phyloP scores from a whole-genome alignment of 257 asterid species.

The Mitragyna speciosa region DNA sequence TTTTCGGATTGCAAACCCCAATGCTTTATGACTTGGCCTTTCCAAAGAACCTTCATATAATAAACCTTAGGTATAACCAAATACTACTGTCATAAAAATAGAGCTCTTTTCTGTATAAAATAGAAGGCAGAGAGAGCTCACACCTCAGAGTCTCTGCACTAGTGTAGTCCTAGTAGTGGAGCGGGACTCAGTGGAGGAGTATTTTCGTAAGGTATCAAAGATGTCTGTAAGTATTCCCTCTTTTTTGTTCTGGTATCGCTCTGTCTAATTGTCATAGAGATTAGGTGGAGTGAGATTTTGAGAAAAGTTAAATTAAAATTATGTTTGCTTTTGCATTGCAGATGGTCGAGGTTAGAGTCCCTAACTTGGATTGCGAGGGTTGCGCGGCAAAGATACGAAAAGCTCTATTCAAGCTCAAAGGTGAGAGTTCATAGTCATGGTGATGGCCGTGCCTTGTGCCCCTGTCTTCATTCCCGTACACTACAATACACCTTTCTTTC shows the following conservation, averaged over 20 bases:
- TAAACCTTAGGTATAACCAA: not conserved
- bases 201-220: conserved; percentile 7
- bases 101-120: not conserved
- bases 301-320: not conserved
- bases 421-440: conserved; percentile 19
- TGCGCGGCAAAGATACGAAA: conserved; percentile 65
- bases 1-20: conserved; percentile 42
- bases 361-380: conserved; percentile 81
- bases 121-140: not conserved
- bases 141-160: not conserved
- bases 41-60: not conserved
- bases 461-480: not conserved
- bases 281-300: too few species aligned
- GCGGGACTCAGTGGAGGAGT: too few species aligned
- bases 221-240: conserved; percentile 54
- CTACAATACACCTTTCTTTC: not conserved
- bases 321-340: conserved; percentile 13
- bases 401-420: conserved; percentile 73
- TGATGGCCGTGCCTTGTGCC: not conserved
- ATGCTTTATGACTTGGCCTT: conserved; percentile 18
- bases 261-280: not conserved
- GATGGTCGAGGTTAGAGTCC: conserved; percentile 81
- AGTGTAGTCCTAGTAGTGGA: not conserved
- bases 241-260: not conserved
- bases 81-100: not conserved